Evolutionary conservation across 2,329 filamentous ascomycete species (phyloP), one percentile per base, ranked within the genome.

Genomic region (Trichoderma sp.): DNA sequence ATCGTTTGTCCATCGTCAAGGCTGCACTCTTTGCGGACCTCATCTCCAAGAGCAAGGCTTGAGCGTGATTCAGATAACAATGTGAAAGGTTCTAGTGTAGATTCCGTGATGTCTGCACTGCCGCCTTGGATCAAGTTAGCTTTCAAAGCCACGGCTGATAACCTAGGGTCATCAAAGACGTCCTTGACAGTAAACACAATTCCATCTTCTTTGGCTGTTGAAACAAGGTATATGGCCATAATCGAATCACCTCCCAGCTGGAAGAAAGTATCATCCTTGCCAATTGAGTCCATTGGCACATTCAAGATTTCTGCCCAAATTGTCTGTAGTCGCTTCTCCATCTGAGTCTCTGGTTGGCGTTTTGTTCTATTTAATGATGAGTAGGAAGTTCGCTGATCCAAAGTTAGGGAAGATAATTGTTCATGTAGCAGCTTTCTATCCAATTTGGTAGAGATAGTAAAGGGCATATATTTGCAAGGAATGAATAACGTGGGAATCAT

Each of bases 211-310:
- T 78, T 75, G 2, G 80, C 80, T 43, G 75, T 74, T 5, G 81
- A 76, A 1, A 82, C 80, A 0, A 83, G 73, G 61, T 77, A 78
- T 80, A 84, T 83, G 0, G 82, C 81, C 6, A 76, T 75, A 7
- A 84, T 75, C 0, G 82, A 84, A 74, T 84, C 82, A 5, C 82
- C 81, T 1, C 81, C 81, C 1, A 68, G 28, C 56, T 64, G 68
- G 39, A 71, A 60, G 63, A 71, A 70, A 32, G 46, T 69, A 59
- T 70, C 68, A 51, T 71, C 70, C 1, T 74, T 71, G 0, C 75
- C 71, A 37, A 80, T 70, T 6, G 76, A 74, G 5, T 69, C 28
- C 18, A 73, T 64, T 6, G 77, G 74, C 5, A 74, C 60, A 16
- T 76, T 76, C 5, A 81, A 73, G 4, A 79, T 68, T 37, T 75